A percentile compares a stretch with the other conserved stretches of the same genome.
These are phyloP conservation scores for Senna tora DNA, from an alignment of 306 rosid species.

Conservation along the genomic window DNA sequence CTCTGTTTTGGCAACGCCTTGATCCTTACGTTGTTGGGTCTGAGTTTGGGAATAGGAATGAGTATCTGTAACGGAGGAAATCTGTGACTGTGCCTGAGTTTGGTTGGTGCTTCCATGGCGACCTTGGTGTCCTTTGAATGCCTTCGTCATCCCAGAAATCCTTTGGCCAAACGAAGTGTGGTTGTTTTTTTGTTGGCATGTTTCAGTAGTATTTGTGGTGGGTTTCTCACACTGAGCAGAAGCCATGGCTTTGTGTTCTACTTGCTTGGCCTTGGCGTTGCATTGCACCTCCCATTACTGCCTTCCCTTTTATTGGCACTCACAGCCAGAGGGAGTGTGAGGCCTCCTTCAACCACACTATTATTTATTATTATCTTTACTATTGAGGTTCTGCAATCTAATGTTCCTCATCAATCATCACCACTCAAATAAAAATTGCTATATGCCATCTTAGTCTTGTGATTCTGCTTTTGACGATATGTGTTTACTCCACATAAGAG, in stretches of 20 bases:
- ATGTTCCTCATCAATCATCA: neutral
- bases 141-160: constrained; percentile 45
- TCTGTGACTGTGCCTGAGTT: constrained; percentile 38
- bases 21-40: constrained; percentile 16
- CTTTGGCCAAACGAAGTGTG: constrained; percentile 49
- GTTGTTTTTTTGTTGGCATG: constrained; percentile 46
- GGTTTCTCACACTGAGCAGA: constrained; percentile 51
- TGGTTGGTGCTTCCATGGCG: constrained; percentile 40
- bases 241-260: constrained; percentile 45
- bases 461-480: constrained; percentile 34
- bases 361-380: neutral
- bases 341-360: neutral
- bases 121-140: constrained; percentile 48
- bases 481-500: constrained; percentile 3
- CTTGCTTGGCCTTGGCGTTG: constrained; percentile 31
- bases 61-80: constrained; percentile 36
- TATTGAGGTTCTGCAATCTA: neutral
- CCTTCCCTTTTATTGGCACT: constrained; percentile 47
- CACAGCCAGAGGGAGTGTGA: neutral
- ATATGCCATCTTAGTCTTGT: neutral
- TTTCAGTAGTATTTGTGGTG: constrained; percentile 21
- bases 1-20: constrained; percentile 21
- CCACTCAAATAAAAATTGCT: neutral
- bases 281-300: constrained; percentile 15
- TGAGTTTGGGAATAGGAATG: constrained; percentile 31